phyloP scores from a whole-genome alignment of 495 filamentous ascomycete species.

The Aspergillus sparsus region DNA sequence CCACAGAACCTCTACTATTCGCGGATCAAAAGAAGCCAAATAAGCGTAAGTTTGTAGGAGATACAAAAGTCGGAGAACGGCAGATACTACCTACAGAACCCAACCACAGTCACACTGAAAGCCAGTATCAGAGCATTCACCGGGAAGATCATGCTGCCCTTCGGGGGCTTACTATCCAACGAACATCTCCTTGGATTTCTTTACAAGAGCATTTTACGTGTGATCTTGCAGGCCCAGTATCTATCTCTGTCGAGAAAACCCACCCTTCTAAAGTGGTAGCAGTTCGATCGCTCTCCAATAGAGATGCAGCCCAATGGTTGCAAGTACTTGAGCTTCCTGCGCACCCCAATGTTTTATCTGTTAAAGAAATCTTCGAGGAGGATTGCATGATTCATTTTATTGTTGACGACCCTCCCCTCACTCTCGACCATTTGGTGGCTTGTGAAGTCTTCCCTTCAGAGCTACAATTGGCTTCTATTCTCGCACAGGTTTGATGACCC shows the following conservation, averaged over 20 bases:
- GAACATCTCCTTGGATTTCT: slow-evolving; percentile 20
- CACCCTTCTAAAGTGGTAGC: slow-evolving; percentile 11
- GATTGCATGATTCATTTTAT: too few species aligned
- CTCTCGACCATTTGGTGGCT: slow-evolving; percentile 23
- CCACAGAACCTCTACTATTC: background rate
- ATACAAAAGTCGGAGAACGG: too few species aligned
- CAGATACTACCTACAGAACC: too few species aligned
- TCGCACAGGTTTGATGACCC: slow-evolving; percentile 21
- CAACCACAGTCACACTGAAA: too few species aligned
- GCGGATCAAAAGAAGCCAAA: background rate
- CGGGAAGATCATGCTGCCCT: slow-evolving; percentile 5
- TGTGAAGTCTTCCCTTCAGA: slow-evolving; percentile 23
- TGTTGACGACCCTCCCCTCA: slow-evolving; percentile 20
- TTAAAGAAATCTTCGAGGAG: too few species aligned
- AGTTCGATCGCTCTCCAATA: slow-evolving; percentile 14
- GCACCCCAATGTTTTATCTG: slow-evolving; percentile 21
- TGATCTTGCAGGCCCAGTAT: slow-evolving; percentile 24
- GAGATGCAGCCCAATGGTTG: slow-evolving; percentile 17
- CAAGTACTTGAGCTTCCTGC: slow-evolving; percentile 5
- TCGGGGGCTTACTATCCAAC: slow-evolving; percentile 8
- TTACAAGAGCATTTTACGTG: slow-evolving; percentile 22
- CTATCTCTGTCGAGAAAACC: slow-evolving; percentile 14
- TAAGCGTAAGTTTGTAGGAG: too few species aligned
- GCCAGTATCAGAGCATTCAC: slow-evolving; percentile 12
- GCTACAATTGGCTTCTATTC: slow-evolving; percentile 22